Conservation (phyloP, 768 basidiomycete genomes). For the Panaeolus cyanescens region DNA sequence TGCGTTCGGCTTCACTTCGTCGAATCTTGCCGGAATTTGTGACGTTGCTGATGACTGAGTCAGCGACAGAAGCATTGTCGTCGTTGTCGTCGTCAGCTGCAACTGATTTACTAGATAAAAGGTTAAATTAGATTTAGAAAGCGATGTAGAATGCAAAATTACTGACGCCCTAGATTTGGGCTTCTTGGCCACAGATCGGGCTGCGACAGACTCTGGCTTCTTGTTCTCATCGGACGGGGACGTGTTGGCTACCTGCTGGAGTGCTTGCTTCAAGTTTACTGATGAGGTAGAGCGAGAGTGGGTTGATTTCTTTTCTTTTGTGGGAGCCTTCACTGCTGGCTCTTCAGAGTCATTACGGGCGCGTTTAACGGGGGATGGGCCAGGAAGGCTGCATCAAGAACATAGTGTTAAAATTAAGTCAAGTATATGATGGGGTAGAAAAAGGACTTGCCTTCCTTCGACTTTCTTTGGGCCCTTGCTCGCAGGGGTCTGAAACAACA, state of each 20-base stretch:
- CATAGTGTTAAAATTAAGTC: not conserved
- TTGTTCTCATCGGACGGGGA: slow-evolving; percentile 20
- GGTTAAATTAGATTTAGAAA: not conserved
- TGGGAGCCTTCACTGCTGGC: slow-evolving; percentile 12
- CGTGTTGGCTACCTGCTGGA: slow-evolving; percentile 18
- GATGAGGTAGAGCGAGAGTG: slow-evolving; percentile 28
- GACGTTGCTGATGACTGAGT: slow-evolving; percentile 45
- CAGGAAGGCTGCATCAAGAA: slow-evolving; percentile 25
- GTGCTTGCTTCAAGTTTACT: slow-evolving; percentile 30
- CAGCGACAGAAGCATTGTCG: slow-evolving; percentile 55
- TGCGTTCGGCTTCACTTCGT: slow-evolving; percentile 62
- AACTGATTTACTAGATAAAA: slow-evolving; percentile 20
- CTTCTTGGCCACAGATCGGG: slow-evolving; percentile 14
- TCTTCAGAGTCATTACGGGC: slow-evolving; percentile 21
- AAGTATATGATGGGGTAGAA: too few relatives aligned
- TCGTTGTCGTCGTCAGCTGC: slow-evolving; percentile 40
- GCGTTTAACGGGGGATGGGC: slow-evolving; percentile 29
- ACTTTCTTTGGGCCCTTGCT: slow-evolving; percentile 24
- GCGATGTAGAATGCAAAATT: not conserved
- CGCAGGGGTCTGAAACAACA: slow-evolving; percentile 16
- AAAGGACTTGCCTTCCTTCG: slow-evolving; percentile 25
- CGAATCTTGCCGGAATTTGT: slow-evolving; percentile 43
- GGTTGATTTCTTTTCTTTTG: slow-evolving; percentile 23
- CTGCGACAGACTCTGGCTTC: slow-evolving; percentile 11
- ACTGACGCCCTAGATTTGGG: slow-evolving; percentile 28